phyloP scores from a whole-genome alignment of 495 filamentous ascomycete genomes.

The Neurospora terricola region DNA sequence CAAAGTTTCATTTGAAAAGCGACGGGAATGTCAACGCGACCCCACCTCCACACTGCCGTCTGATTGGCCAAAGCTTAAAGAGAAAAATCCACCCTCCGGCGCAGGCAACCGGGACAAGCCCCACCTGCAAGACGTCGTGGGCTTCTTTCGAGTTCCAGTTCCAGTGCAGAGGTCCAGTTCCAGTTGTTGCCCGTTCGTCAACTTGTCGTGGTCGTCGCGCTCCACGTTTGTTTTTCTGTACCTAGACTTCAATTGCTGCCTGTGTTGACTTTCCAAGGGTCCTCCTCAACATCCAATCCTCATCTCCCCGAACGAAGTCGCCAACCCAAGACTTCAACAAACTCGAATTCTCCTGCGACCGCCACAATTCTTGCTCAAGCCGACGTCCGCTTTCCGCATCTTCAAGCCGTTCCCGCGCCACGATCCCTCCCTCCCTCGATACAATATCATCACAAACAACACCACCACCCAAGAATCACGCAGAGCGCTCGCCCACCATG shows the following conservation, averaged over 20 bases:
- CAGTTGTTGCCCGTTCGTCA: not conserved
- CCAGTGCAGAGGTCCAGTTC: not conserved
- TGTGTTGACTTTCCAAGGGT: not conserved
- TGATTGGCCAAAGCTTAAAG: not conserved
- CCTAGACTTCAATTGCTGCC: not conserved
- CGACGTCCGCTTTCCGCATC: not conserved
- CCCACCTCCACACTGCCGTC: not conserved
- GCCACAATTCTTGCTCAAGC: not conserved
- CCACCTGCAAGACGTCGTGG: not conserved
- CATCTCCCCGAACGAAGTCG: not conserved
- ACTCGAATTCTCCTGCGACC: not conserved
- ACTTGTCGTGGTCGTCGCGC: not conserved
- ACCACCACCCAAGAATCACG: slow-evolving; percentile 1
- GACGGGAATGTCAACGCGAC: not conserved
- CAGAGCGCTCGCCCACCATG: slow-evolving; percentile 43
- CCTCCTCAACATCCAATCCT: not conserved
- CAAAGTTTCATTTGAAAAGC: not conserved
- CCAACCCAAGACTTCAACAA: not conserved
- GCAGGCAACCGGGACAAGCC: not conserved
- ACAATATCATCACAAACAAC: not conserved
- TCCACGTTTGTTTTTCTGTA: not conserved
- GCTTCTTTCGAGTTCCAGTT: not conserved
- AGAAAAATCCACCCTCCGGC: not conserved
- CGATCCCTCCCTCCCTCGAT: not conserved
- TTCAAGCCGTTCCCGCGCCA: not conserved